phyloP scores from a whole-genome alignment of 345 rosid species.

The Brassica cretica region DNA sequence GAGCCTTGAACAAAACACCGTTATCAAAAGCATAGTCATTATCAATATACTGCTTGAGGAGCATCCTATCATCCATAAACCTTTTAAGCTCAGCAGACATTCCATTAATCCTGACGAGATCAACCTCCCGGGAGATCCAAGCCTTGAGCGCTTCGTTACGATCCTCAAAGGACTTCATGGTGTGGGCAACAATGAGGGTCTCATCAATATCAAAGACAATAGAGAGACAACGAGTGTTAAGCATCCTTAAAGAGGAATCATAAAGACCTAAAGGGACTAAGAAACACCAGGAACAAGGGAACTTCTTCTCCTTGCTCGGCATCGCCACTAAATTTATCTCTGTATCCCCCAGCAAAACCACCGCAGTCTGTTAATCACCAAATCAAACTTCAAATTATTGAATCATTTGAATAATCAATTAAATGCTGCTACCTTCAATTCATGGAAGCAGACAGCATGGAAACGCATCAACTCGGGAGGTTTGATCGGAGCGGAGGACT shows the following conservation, averaged over 20 bases:
- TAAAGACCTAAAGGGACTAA: slow-evolving; percentile 69
- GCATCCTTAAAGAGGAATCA: slow-evolving; percentile 73
- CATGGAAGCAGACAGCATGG: slow-evolving; percentile 87
- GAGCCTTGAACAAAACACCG: slow-evolving; percentile 72
- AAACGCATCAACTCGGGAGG: slow-evolving; percentile 71
- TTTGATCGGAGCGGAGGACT: slow-evolving; percentile 61
- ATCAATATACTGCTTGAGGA: slow-evolving; percentile 85
- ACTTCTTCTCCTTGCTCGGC: slow-evolving; percentile 98
- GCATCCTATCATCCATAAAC: slow-evolving; percentile 66
- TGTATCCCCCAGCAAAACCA: slow-evolving; percentile 73
- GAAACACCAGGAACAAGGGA: slow-evolving; percentile 97
- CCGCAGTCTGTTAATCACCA: slow-evolving; percentile 65
- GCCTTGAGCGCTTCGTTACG: slow-evolving; percentile 68
- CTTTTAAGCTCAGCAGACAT: slow-evolving; percentile 80
- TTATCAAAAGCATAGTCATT: slow-evolving; percentile 67
- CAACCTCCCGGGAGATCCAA: slow-evolving; percentile 84
- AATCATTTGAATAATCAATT: background rate
- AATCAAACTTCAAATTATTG: background rate
- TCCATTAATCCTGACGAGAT: slow-evolving; percentile 60
- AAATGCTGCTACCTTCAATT: slow-evolving; percentile 54
- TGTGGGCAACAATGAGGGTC: slow-evolving; percentile 92
- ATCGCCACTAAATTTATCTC: slow-evolving; percentile 96
- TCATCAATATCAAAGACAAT: slow-evolving; percentile 97
- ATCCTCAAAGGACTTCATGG: slow-evolving; percentile 95
- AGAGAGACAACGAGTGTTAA: slow-evolving; percentile 79